Conservation (phyloP, 805 yeast species). For the Barnettozyma sucrosica region DNA sequence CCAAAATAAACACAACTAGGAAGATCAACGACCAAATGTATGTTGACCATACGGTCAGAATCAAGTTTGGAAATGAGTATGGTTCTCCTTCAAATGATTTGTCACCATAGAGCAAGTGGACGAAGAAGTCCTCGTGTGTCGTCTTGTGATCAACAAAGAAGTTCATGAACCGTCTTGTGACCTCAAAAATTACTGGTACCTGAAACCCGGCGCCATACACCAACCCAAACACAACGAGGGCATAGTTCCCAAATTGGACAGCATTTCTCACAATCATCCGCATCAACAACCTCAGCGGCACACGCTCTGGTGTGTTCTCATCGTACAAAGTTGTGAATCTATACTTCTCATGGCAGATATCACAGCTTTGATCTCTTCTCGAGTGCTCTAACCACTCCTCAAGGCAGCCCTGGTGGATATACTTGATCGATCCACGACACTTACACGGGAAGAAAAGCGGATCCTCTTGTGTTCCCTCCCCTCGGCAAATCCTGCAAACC, state of each 20-base stretch:
- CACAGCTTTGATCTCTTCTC: slow-evolving; percentile 62
- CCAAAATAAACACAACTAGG: slow-evolving; percentile 34
- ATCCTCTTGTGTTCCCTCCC: slow-evolving; percentile 72
- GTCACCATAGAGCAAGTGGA: slow-evolving; percentile 25
- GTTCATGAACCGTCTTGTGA: slow-evolving; percentile 47
- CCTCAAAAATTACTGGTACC: slow-evolving; percentile 53
- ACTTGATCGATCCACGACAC: slow-evolving; percentile 90
- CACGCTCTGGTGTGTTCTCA: slow-evolving; percentile 54
- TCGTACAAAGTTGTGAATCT: slow-evolving; percentile 61
- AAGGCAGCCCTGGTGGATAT: slow-evolving; percentile 88
- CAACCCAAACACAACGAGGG: slow-evolving; percentile 19
- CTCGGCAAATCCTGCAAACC: slow-evolving; percentile 89
- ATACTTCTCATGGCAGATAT: slow-evolving; percentile 78
- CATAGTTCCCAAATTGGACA: slow-evolving; percentile 15
- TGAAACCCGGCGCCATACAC: slow-evolving; percentile 41
- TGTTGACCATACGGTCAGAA: slow-evolving; percentile 4
- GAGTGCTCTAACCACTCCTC: slow-evolving; percentile 73
- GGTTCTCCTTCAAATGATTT: slow-evolving; percentile 12
- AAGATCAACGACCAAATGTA: slow-evolving; percentile 28
- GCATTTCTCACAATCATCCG: slow-evolving; percentile 29
- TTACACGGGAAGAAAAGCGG: slow-evolving; percentile 90
- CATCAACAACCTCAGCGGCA: slow-evolving; percentile 50
- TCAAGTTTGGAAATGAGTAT: slow-evolving; percentile 8
- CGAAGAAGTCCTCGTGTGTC: slow-evolving; percentile 31
- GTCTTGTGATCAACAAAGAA: slow-evolving; percentile 51